Base-by-base conservation (phyloP, 345 rosid species). In the Nephelium lappaceum region DNA sequence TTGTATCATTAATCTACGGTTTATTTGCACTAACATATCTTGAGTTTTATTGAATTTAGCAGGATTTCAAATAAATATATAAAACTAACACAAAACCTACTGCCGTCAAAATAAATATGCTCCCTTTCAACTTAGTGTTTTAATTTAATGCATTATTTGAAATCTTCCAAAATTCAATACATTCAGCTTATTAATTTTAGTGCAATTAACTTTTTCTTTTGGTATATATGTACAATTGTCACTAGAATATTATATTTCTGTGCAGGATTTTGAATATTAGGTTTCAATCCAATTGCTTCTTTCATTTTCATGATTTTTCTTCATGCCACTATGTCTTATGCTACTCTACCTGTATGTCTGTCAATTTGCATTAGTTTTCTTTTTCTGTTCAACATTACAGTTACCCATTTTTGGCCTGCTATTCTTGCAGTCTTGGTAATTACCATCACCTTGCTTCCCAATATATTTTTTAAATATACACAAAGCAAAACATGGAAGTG, bases 401-500 rank as follows among this genome's bases (percentile, higher is more conserved):
- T 19, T 75, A 11, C 67, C 18, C 19, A 51, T 43, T 41, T 15
- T 62, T 74, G 39, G 38, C 60, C 4, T 66, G 42, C 14, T 58
- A 41, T 77, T 19, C 7, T 38, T 66, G 77, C 64, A 87, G 92
- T 82, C 82, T 60, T 91, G 95, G 95, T n/a, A n/a, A n/a, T 15
- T 91, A 27, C 93, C 93, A 42, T 87, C 90, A 11, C 83, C 76
- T 21, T 25, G 43, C 74, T 80, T 89, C n/a, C 89, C 93, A 3
- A 83, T 86, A 41, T 64, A 88, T 84, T 82, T 92, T 4, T 41
- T 38, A 55, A 90, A 89, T 82, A 90, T 90, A 19, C 94, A 89
- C 19, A 90, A 67, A 83, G 94, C 89, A 63, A 92, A 85, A 78
- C 93, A 89, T 76, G 94, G 93, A 43, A 89, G 94, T 27, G 97